Evolutionary conservation across 768 basidiomycete species (phyloP).

Genomic region (Mycena floridula): DNA sequence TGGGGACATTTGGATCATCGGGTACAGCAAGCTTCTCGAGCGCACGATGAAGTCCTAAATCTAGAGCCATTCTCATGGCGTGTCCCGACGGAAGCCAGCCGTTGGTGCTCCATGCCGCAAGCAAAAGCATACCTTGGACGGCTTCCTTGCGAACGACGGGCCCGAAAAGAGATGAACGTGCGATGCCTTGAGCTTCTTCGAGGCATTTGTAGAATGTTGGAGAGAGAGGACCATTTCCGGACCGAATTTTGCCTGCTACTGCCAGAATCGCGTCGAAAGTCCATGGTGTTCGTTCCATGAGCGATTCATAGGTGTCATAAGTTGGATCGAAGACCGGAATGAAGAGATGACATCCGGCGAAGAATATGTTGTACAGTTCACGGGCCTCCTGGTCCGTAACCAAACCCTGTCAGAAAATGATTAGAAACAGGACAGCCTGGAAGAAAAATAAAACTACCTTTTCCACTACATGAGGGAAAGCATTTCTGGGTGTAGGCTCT

Average conservation of each 20-base stretch:
- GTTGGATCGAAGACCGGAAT: slow-evolving; percentile 90
- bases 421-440: background rate
- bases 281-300: slow-evolving; percentile 92
- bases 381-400: slow-evolving; percentile 83
- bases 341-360: slow-evolving; percentile 94
- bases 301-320: slow-evolving; percentile 90
- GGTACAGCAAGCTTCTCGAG: slow-evolving; percentile 86
- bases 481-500: slow-evolving; percentile 78
- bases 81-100: slow-evolving; percentile 95
- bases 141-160: slow-evolving; percentile 93
- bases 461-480: slow-evolving; percentile 86
- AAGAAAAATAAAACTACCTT: slow-evolving; percentile 42
- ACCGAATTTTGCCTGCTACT: slow-evolving; percentile 87
- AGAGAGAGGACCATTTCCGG: slow-evolving; percentile 80
- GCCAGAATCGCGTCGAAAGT: slow-evolving; percentile 92
- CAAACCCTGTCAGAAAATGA: slow-evolving; percentile 50
- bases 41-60: slow-evolving; percentile 89
- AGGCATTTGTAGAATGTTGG: slow-evolving; percentile 86
- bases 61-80: slow-evolving; percentile 93
- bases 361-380: slow-evolving; percentile 92
- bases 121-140: slow-evolving; percentile 90
- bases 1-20: slow-evolving; percentile 55
- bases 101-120: slow-evolving; percentile 91
- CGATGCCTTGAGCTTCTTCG: slow-evolving; percentile 95
- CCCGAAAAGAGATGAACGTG: slow-evolving; percentile 88